A percentile compares a stretch with the other conserved stretches of the same genome.
Evolutionary conservation across 129 eudicot species (phyloP).

Genomic region (Artemisia tridentata): DNA sequence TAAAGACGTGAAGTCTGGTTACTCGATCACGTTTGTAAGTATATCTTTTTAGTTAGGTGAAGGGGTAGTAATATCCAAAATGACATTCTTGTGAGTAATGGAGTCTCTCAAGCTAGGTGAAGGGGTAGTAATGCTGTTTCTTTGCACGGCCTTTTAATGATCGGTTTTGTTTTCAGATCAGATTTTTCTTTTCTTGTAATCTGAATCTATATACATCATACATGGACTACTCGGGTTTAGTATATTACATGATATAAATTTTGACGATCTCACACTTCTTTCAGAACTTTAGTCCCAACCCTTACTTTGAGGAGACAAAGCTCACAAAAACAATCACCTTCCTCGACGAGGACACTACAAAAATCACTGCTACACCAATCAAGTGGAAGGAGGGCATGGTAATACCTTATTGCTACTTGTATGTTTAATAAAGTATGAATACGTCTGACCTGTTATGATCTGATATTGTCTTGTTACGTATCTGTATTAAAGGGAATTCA

Average conservation of each 20-base stretch:
- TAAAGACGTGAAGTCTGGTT: slow-evolving; percentile 90
- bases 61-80: too few relatives aligned
- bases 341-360: slow-evolving; percentile 71
- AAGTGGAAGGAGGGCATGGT: slow-evolving; percentile 97
- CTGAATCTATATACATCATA: neutral
- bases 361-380: slow-evolving; percentile 75
- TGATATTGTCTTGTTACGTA: slow-evolving; percentile 9
- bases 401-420: slow-evolving; percentile 12
- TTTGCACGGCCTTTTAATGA: too few relatives aligned
- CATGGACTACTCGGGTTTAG: neutral
- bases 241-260: neutral
- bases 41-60: neutral
- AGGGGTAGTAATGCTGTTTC: too few relatives aligned
- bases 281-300: slow-evolving; percentile 75
- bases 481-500: slow-evolving; percentile 52
- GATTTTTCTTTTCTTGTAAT: too few relatives aligned
- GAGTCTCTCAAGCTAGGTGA: too few relatives aligned
- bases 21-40: slow-evolving; percentile 88
- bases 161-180: too few relatives aligned
- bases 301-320: slow-evolving; percentile 80
- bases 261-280: slow-evolving; percentile 3
- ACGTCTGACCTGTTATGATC: neutral
- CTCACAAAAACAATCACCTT: slow-evolving; percentile 79
- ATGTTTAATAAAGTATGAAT: neutral
- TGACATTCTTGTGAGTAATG: too few relatives aligned